Evolutionary conservation across 371 early-diverging fungal species (phyloP).

Genomic region (Funneliformis caledonium): DNA sequence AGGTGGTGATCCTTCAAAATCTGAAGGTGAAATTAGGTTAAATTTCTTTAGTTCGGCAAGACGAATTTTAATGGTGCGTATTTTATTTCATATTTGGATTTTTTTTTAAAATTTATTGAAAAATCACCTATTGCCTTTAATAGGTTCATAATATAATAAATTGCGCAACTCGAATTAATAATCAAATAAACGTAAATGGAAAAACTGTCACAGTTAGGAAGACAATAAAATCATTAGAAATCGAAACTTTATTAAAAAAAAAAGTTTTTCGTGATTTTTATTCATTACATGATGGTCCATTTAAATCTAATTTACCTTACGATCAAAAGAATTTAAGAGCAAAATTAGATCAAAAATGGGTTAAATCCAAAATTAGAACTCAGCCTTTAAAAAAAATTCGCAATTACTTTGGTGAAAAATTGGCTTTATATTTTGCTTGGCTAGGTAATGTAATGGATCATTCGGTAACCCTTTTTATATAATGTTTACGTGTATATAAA

Average conservation of each 20-base stretch:
- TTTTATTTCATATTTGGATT: neutral
- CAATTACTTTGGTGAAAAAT: slow-evolving; percentile 65
- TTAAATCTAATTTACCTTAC: neutral
- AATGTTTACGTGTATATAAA: neutral
- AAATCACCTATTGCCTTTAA: too few species aligned
- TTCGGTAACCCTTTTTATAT: neutral
- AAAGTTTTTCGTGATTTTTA: slow-evolving; percentile 3
- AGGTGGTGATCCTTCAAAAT: neutral
- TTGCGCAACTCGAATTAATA: neutral
- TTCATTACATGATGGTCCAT: slow-evolving; percentile 33
- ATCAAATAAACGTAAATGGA: neutral
- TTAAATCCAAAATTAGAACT: neutral
- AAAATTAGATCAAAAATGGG: neutral
- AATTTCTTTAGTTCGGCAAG: slow-evolving; percentile 8
- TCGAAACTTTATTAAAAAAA: slow-evolving; percentile 1
- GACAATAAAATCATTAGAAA: neutral
- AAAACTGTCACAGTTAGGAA: neutral
- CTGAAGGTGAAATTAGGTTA: neutral
- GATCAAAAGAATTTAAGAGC: neutral
- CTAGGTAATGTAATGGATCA: slow-evolving; percentile 43
- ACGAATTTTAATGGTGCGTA: slow-evolving; percentile 22
- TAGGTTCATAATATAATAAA: slow-evolving; percentile 2
- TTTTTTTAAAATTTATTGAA: neutral
- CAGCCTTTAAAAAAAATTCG: slow-evolving; percentile 55
- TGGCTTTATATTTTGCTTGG: slow-evolving; percentile 68